Conservation (phyloP, 1,284 basidiomycete genomes). For the Rhodotorula glutinis region DNA sequence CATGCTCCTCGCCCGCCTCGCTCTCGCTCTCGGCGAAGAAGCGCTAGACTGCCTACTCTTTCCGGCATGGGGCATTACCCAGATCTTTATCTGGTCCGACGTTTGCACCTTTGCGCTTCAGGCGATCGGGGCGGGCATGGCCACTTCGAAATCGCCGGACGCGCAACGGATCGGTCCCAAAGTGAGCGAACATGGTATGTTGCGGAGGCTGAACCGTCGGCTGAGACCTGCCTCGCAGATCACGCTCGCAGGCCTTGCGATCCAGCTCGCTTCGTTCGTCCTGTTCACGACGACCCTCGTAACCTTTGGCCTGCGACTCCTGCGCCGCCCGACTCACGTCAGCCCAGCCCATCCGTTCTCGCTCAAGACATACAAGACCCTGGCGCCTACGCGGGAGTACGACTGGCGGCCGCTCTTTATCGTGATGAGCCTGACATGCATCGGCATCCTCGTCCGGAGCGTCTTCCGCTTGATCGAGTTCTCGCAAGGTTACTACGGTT, state of each 20-base stretch:
- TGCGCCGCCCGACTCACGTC: neutral
- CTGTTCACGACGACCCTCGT: conserved; percentile 33
- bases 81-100: conserved; percentile 43
- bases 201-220: accelerated
- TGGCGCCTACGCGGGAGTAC: conserved; percentile 4
- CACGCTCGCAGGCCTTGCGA: conserved; percentile 28
- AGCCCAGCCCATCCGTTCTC: conserved; percentile 8
- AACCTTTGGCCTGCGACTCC: conserved; percentile 10
- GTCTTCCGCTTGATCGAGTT: conserved; percentile 40
- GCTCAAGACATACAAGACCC: neutral
- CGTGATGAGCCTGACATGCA: conserved; percentile 17
- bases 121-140: conserved; percentile 34
- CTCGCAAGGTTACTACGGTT: conserved; percentile 24
- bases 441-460: conserved; percentile 37
- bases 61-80: conserved; percentile 20
- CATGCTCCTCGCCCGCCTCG: conserved; percentile 20
- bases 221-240: neutral
- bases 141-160: neutral
- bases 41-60: conserved; percentile 21
- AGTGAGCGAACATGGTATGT: neutral
- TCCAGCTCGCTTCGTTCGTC: conserved; percentile 36
- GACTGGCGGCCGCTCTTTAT: conserved; percentile 24
- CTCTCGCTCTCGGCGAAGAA: conserved; percentile 11
- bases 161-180: neutral
- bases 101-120: conserved; percentile 44